Percentiles rank a stretch among this genome's conserved stretches.
Evolutionary conservation across 1,139 yeast species (phyloP).

Genomic region (Saccharomyces hybrid): DNA sequence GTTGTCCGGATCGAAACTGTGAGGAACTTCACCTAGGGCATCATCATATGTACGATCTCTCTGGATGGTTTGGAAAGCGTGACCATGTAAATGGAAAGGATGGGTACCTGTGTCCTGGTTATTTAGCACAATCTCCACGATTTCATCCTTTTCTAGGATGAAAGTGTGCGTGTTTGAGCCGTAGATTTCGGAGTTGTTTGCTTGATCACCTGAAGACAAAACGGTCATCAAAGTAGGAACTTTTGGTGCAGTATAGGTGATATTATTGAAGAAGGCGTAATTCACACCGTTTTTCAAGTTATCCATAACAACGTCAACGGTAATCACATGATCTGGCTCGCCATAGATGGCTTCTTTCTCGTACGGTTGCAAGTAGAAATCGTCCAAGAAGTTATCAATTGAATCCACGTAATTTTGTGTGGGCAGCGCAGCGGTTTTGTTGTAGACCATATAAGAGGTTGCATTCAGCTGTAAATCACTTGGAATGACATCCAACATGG

Average conservation of each 20-base stretch:
- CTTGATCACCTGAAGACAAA: conserved; percentile 57
- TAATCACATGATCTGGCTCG: conserved; percentile 60
- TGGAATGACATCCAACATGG: conserved; percentile 73
- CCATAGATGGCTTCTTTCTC: conserved; percentile 45
- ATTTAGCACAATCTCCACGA: conserved; percentile 60
- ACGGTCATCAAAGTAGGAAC: conserved; percentile 78
- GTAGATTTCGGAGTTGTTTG: conserved; percentile 53
- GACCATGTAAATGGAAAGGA: conserved; percentile 89
- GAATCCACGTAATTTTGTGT: conserved; percentile 40
- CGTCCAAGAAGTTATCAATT: conserved; percentile 49
- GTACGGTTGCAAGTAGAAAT: conserved; percentile 55
- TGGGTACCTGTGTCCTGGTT: conserved; percentile 71
- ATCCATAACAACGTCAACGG: conserved; percentile 66
- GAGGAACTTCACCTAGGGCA: conserved; percentile 38
- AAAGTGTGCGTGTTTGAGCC: conserved; percentile 74
- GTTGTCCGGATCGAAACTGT: conserved; percentile 42
- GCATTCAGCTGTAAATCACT: conserved; percentile 54
- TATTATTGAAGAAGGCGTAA: conserved; percentile 85
- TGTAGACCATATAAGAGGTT: conserved; percentile 65
- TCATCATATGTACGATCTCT: conserved; percentile 48
- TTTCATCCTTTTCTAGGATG: conserved; percentile 62
- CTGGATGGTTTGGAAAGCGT: conserved; percentile 58
- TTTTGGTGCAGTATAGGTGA: conserved; percentile 68
- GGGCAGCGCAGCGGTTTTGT: conserved; percentile 41
- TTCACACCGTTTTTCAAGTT: conserved; percentile 75